Conservation (phyloP, 148 eudicot genomes). For the Dianthus caryophyllus region DNA sequence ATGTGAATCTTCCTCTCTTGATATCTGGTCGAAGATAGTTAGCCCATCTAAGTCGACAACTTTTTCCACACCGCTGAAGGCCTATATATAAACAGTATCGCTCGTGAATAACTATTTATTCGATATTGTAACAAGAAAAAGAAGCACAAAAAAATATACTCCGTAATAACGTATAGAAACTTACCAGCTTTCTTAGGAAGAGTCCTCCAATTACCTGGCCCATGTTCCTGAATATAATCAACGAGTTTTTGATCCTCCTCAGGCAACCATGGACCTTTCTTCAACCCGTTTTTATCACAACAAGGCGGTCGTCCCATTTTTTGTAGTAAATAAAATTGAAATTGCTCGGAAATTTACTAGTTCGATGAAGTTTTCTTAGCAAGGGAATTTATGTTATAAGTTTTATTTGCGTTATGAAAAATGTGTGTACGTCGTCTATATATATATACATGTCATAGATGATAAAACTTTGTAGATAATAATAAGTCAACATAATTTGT, state of each 20-base stretch:
- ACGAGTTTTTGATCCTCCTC: slow-evolving; percentile 85
- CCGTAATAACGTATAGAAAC: not conserved
- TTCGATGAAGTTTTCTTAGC: slow-evolving; percentile 2
- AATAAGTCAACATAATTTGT: slow-evolving; percentile 67
- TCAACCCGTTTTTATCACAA: slow-evolving; percentile 81
- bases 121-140: no score
- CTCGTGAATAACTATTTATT: no score
- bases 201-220: slow-evolving; percentile 86
- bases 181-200: slow-evolving; percentile 95
- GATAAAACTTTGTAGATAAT: slow-evolving; percentile 13
- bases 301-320: slow-evolving; percentile 92
- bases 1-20: slow-evolving; percentile 79
- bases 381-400: slow-evolving; percentile 16
- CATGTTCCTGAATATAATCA: slow-evolving; percentile 69
- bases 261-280: slow-evolving; percentile 93
- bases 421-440: slow-evolving; percentile 5
- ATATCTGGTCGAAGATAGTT: slow-evolving; percentile 92
- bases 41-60: slow-evolving; percentile 93
- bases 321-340: not conserved
- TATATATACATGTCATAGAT: slow-evolving; percentile 4
- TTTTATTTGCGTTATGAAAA: slow-evolving; percentile 1
- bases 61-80: slow-evolving; percentile 91
- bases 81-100: slow-evolving; percentile 31
- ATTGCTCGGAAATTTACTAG: not conserved
- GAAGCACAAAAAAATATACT: not conserved